Conservation (phyloP, 495 filamentous ascomycete species). For the Penicillium lividum region DNA sequence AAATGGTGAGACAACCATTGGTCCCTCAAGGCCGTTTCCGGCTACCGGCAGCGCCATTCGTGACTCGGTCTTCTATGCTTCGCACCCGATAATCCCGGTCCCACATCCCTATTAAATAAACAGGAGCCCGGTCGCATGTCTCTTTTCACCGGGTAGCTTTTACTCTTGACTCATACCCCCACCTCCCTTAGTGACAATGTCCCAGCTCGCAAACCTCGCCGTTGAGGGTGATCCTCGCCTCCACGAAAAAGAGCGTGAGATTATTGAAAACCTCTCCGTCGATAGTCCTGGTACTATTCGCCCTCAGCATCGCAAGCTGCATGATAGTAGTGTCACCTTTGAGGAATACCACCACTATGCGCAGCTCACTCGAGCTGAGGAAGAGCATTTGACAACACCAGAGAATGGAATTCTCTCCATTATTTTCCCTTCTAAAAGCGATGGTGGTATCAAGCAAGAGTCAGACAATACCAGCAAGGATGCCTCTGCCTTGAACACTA, state of each 20-base stretch:
- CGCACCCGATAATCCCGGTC: not conserved
- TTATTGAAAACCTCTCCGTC: not conserved
- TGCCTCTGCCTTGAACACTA: constrained; percentile 19
- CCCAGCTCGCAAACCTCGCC: constrained; percentile 1
- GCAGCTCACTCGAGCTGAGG: constrained; percentile 28
- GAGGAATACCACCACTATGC: constrained; percentile 45
- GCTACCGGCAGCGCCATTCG: not conserved
- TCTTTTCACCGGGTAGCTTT: not conserved
- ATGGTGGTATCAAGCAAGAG: constrained; percentile 13
- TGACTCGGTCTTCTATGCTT: not conserved
- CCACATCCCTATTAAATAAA: constrained; percentile 2
- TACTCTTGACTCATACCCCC: not conserved
- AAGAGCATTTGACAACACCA: constrained; percentile 10
- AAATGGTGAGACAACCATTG: no score
- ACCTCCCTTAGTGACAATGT: not conserved
- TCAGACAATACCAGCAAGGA: constrained; percentile 1
- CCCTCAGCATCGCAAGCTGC: constrained; percentile 26
- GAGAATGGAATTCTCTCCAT: constrained; percentile 25
- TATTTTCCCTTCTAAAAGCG: constrained; percentile 25
- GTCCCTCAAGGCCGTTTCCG: not conserved
- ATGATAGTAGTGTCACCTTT: constrained; percentile 36
- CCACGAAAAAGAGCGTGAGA: constrained; percentile 8
- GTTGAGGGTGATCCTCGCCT: constrained; percentile 6
- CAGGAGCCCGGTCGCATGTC: not conserved
- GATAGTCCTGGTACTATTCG: constrained; percentile 2